Base-by-base conservation (phyloP, 1,284 basidiomycete species). In the Vanrija pseudolonga region DNA sequence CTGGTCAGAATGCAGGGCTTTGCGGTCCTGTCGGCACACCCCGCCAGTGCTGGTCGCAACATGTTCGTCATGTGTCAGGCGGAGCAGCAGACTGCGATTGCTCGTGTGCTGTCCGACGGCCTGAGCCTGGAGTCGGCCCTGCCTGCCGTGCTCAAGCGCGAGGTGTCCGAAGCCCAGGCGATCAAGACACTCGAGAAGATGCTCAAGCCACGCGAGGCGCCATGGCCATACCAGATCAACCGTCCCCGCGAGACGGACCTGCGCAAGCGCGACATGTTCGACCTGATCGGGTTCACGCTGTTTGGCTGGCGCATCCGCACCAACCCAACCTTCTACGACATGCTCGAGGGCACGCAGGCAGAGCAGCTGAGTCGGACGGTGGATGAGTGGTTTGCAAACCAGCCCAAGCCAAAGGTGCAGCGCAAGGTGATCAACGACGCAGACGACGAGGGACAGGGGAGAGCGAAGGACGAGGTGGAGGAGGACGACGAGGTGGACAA, bases 1-100 rank as follows among this genome's bases (percentile, higher is more conserved):
- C 76, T 99, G 44, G 85, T 89, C 48, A 85, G 85, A 54, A 97
- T 98, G 90, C 92, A 98, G 74, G 85, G 90, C 47, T 83, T 86
- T 23, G 92, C 93, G 0, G 59, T 63, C 2, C 42, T 82, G 87
- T 45, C 58, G 54, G 60, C 69, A 42, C 46, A 56, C 22, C 66
- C 63, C 15, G 48, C 61, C 9, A 40, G 58, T 5, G 47, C 53
- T 39, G 76, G 67, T 18, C 91, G 89, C 0, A 81, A 81, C 57
- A 95, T 90, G 78, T 82, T 87, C 65, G 76, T 98, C 56, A 88
- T 98, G 77, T 94, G 92, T 72, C 89, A 93, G 70, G 79, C 85
- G 23, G 89, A 96, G 72, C 82, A 85, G 50, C 82, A 85, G 64
- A 86, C 89, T 64, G 85, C 86, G 12, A 86, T 90, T 65, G 81